Evolutionary conservation across 257 asterid genomes (phyloP).

Genomic region (Nicotiana tabacum): DNA sequence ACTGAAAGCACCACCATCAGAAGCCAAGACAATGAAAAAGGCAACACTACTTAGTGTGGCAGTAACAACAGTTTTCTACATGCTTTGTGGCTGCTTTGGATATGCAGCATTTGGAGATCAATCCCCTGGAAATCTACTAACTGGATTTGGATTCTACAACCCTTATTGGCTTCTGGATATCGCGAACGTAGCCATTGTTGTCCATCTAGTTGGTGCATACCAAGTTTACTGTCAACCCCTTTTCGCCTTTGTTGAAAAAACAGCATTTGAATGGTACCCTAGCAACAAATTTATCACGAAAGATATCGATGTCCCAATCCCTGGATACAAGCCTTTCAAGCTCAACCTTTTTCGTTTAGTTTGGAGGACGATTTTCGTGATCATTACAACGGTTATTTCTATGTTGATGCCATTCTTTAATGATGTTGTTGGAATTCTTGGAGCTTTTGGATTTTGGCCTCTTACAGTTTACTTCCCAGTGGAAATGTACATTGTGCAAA

Average conservation of each 20-base stretch:
- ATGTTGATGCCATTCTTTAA: conserved; percentile 34
- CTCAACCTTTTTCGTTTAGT: conserved; percentile 24
- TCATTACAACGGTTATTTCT: conserved; percentile 18
- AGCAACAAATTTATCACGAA: conserved; percentile 15
- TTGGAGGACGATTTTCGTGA: conserved; percentile 26
- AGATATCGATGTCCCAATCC: conserved; percentile 15
- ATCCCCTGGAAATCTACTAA: conserved; percentile 25
- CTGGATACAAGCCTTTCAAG: conserved; percentile 7
- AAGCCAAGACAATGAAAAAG: conserved; percentile 24
- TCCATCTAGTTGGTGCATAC: conserved; percentile 31
- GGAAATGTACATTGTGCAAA: conserved; percentile 30
- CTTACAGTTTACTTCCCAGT: conserved; percentile 28
- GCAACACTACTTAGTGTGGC: conserved; percentile 24
- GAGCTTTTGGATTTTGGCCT: conserved; percentile 31
- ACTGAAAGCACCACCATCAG: conserved; percentile 26
- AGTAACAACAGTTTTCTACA: conserved; percentile 28
- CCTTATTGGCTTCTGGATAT: conserved; percentile 32
- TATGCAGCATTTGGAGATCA: conserved; percentile 29
- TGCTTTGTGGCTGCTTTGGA: conserved; percentile 29
- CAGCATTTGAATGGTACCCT: conserved; percentile 14
- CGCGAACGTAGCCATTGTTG: conserved; percentile 25
- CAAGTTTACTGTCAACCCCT: conserved; percentile 36
- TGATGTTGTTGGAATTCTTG: conserved; percentile 26
- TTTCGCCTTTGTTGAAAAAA: conserved; percentile 26
- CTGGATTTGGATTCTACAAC: conserved; percentile 29